phyloP scores from a whole-genome alignment of 257 asterid species.

The Penstemon barbatus region DNA sequence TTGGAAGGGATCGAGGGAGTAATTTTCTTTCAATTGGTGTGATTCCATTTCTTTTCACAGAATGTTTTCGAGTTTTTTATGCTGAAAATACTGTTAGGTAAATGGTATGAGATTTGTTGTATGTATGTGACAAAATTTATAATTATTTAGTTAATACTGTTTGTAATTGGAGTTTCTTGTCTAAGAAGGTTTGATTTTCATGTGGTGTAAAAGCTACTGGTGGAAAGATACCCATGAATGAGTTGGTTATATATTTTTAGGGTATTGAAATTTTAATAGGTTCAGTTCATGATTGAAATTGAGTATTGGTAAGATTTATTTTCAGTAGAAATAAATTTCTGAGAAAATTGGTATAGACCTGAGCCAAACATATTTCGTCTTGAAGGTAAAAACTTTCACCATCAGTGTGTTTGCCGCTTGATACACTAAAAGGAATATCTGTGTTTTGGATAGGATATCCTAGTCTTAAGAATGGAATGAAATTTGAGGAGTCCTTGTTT shows the following conservation, averaged over 20 bases:
- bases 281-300: not conserved
- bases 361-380: not conserved
- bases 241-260: not conserved
- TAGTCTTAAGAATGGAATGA: not conserved
- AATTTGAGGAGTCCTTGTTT: not conserved
- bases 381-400: not conserved
- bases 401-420: not conserved
- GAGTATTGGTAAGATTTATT: not conserved
- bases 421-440: not conserved
- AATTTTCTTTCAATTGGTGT: not conserved
- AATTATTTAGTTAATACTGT: no score
- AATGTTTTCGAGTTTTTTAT: not conserved
- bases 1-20: not conserved
- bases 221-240: slow-evolving; percentile 2
- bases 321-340: not conserved
- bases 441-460: not conserved
- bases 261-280: slow-evolving; percentile 10
- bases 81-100: not conserved
- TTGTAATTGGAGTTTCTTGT: not conserved
- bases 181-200: not conserved
- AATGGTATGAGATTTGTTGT: no score
- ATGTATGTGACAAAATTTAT: no score
- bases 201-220: not conserved
- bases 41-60: slow-evolving; percentile 5
- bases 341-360: not conserved